Base-by-base conservation (phyloP, 768 basidiomycete species). In the Lentinula boryana region DNA sequence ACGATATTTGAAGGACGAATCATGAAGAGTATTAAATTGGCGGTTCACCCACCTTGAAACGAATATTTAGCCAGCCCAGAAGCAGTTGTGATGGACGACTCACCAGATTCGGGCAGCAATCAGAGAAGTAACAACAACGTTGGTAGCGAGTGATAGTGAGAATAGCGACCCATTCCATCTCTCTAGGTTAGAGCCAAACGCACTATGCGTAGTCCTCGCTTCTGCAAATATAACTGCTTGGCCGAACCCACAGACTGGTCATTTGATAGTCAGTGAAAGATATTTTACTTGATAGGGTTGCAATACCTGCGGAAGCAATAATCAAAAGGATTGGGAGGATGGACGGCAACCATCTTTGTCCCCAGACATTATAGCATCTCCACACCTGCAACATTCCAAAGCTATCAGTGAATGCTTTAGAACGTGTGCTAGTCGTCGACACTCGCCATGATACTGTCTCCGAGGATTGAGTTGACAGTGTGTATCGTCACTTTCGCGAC, bases 121-220 rank as follows among this genome's bases (percentile, higher is more conserved):
- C 40, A 75, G 68, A 12, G 62, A 51, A 4, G 73, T 74, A 32
- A 71, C 69, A n/a, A 64, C 56, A 12, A 74, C 65, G 64, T 75
- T 76, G 27, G 71, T 75, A 0, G 67, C 64, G 23, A 75, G 69
- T 2, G 74, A 72, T 18, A 75, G 63, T 13, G 66, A 61, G 65
- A 76, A 74, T 18, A 75, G 61, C n/a, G 72, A 69, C 40, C 73
- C 72, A 61, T 75, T 72, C 72, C 74, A 74, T 8, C 66, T 60
- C 48, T 66, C 64, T n/a, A 74, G 66, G 6, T 67, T 60, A 38
- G 63, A 60, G 10, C 66, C 67, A 56, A 77, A 76, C n/a, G 74
- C 74, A 49, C 69, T 71, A 52, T 75, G 69, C 16, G 65, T 56
- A 5, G 60, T 62, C 55, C 67, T 65, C 9, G 71, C 70, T 12